Evolutionary conservation across 2,329 filamentous ascomycete species (phyloP).

Genomic region (Trichoderma polysporum): DNA sequence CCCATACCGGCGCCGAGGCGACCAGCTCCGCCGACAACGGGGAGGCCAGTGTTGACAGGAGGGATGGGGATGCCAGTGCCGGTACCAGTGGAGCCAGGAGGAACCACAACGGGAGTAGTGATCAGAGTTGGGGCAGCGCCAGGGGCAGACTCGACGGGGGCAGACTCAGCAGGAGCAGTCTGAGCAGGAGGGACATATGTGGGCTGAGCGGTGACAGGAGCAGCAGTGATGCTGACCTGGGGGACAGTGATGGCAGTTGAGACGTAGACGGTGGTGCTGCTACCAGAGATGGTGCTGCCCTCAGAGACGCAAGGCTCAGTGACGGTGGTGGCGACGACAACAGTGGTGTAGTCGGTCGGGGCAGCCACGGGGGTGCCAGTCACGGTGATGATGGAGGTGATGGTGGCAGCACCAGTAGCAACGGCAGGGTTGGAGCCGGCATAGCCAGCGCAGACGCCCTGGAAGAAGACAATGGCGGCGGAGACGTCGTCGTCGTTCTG

Average conservation of each 20-base stretch:
- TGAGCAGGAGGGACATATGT: conserved; percentile 41
- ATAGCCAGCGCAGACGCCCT: conserved; percentile 82
- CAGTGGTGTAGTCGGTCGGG: conserved; percentile 48
- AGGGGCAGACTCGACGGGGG: background rate
- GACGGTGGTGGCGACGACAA: conserved; percentile 49
- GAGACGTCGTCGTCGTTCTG: conserved; percentile 64
- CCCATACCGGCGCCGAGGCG: conserved; percentile 46
- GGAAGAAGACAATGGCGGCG: conserved; percentile 77
- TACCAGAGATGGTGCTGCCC: conserved; percentile 47
- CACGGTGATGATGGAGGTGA: conserved; percentile 60
- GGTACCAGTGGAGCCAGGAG: conserved; percentile 29
- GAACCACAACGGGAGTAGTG: conserved; percentile 24
- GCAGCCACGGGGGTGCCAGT: conserved; percentile 51
- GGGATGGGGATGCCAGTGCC: conserved; percentile 38
- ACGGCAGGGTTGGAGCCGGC: conserved; percentile 79
- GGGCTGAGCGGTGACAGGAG: conserved; percentile 30
- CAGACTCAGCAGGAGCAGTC: conserved; percentile 15
- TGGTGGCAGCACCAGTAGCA: conserved; percentile 68
- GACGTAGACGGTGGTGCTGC: conserved; percentile 49
- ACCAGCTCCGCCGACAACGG: conserved; percentile 41
- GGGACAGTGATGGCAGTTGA: conserved; percentile 54
- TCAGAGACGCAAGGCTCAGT: conserved; percentile 51
- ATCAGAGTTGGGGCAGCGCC: conserved; percentile 24
- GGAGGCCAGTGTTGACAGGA: conserved; percentile 36
- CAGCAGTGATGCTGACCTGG: conserved; percentile 47